Evolutionary conservation across 2,329 filamentous ascomycete species (phyloP).

Genomic region (Paecilomyces fulvus): DNA sequence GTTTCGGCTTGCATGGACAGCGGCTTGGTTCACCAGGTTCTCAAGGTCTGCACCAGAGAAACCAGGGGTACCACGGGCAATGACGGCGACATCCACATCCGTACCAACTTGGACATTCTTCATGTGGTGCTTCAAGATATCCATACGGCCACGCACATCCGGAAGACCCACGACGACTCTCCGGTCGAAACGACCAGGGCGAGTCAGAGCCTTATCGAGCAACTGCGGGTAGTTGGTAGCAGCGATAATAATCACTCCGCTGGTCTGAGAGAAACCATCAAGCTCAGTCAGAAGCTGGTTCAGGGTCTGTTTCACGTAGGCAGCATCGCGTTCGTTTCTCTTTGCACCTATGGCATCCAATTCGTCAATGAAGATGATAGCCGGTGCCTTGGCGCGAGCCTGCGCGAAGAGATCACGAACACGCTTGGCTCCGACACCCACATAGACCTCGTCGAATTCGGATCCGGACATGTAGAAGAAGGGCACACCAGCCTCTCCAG

Average conservation of each 20-base stretch:
- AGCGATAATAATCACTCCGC: constrained; percentile 88
- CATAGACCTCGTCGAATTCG: constrained; percentile 97
- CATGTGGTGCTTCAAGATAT: constrained; percentile 88
- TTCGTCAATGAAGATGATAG: constrained; percentile 94
- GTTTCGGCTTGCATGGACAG: constrained; percentile 84
- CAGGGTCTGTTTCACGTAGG: constrained; percentile 93
- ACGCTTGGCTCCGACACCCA: constrained; percentile 92
- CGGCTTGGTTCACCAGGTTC: constrained; percentile 94
- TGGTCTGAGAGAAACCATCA: constrained; percentile 92
- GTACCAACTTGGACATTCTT: constrained; percentile 75
- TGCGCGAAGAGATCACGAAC: constrained; percentile 85
- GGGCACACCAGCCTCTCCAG: constrained; percentile 91
- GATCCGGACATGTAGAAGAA: constrained; percentile 99
- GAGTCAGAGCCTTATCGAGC: constrained; percentile 87
- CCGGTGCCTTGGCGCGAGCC: constrained; percentile 75
- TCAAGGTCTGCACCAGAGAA: constrained; percentile 94
- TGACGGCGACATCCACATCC: constrained; percentile 72
- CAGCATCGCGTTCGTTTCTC: constrained; percentile 83
- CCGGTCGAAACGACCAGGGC: constrained; percentile 91
- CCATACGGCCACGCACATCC: constrained; percentile 85
- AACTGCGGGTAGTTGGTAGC: constrained; percentile 94
- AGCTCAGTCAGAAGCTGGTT: constrained; percentile 96
- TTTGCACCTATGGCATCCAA: constrained; percentile 91
- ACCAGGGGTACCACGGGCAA: constrained; percentile 81
- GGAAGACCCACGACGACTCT: constrained; percentile 83